Base-by-base conservation (phyloP, 1,284 basidiomycete genomes). In the Malassezia slooffiae region DNA sequence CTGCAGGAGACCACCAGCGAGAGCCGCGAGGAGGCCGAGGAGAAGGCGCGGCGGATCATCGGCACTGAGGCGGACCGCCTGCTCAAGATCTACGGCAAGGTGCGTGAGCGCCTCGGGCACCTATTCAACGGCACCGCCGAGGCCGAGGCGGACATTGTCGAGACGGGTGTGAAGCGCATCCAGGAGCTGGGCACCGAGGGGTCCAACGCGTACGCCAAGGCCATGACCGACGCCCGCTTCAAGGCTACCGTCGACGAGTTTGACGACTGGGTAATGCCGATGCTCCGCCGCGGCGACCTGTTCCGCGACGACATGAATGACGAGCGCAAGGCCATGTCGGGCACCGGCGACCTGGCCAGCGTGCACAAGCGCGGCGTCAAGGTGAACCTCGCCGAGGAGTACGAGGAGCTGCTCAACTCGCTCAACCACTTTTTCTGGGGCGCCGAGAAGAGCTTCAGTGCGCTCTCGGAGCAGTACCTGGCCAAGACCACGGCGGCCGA, bases 221-320 rank as follows among this genome's bases (percentile, higher is more conserved):
- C 60, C 20, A 65, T 68, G 60, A 44, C 50, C 19, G 40, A 52
- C 9, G 54, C 51, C 42, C 62, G 63, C 41, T 68, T 67, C 38
- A 38, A 54, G 11, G 47, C 28, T 8, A 67, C 58, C 36, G 54
- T 55, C 42, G 60, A 61, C 34, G 60, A 68, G 22, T 58, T 51
- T 46, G 46, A 50, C 5, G 62, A 62, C 21, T 68, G 66, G 66
- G 60, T 60, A 38, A 11, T 17, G 2, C 36, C 20, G 4, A 43
- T 48, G 40, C 29, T 31, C 19, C 34, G 41, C 13, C 46, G 46
- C 15, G 35, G 27, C 15, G 38, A 29, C 15, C 12, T 27, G n/a
- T 38, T 38, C 40, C 40, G 40, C 17, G 40, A 42, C 6, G 39
- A 37, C n/a, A 24, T 43, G 30, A n/a, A 34, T 9, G 38, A 43